Base-by-base conservation (phyloP, 139 green algal species). In the Closterium sp. region DNA sequence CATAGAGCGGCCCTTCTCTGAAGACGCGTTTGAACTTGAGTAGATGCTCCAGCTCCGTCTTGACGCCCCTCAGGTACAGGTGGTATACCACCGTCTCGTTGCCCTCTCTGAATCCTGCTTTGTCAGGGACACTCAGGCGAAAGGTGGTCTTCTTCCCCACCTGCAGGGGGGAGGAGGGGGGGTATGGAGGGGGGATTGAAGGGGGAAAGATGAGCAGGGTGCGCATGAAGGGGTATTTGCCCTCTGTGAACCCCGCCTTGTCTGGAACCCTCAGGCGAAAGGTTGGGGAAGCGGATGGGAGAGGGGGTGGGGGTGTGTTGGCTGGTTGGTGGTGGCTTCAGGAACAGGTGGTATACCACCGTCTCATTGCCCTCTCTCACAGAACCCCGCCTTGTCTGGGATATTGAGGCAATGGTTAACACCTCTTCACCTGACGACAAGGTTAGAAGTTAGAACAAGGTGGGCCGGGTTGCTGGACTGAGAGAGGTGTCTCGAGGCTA, bases 21-120 rank as follows among this genome's bases (percentile, higher is more conserved):
- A 91, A 91, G 36, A 91, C 69, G 23, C 55, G 43, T n/a, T 91
- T 91, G 88, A 91, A 91, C 1, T 38, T 87, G 9, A 91, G 36
- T 2, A 91, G 28, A 38, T 91, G 55, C 84, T 91, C 25, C 8
- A 91, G 35, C 35, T 91, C 88, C 28, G n/a, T 55, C 36, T 91
- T 87, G 34, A 33, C 33, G 0, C 34, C 36, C 69, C 88, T 34
- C 35, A 91, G n/a, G 36, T 69, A 76, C 55, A 89, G 84, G 38
- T 91, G 64, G n/a, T 89, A 89, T 30, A 91, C 34, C 6, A 91
- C 89, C 6, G 36, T 91, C 38, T 91, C 69, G 31, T 91, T 89
- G n/a, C 9, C 76, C 84, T 91, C 89, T 3, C 89, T 89, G 84
- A 91, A 91, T 1, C 89, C 89, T 6, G 89, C 89, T n/a, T 35